Conservation (phyloP, 805 yeast genomes). For the Starmerella davenportii region DNA sequence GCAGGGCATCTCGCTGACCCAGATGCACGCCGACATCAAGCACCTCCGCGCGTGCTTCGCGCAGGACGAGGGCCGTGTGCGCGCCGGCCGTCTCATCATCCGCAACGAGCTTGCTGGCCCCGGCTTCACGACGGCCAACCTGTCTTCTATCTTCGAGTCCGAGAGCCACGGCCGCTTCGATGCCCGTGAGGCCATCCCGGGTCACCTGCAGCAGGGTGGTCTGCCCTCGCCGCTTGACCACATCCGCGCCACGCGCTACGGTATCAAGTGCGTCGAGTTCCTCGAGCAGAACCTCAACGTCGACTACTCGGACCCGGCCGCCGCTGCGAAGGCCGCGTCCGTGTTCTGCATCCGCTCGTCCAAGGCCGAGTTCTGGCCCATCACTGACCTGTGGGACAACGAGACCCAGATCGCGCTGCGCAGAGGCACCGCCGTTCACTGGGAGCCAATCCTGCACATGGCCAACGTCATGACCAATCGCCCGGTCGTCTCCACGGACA, state of each 20-base stretch:
- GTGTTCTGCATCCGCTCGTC: constrained; percentile 73
- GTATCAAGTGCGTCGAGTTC: constrained; percentile 75
- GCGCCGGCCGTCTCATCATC: constrained; percentile 71
- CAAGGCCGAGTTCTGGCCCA: constrained; percentile 53
- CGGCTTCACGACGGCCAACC: constrained; percentile 62
- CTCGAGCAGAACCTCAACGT: constrained; percentile 38
- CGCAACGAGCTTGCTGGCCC: constrained; percentile 70
- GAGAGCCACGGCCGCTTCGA: constrained; percentile 66
- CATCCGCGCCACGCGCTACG: constrained; percentile 72
- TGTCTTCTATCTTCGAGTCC: constrained; percentile 68
- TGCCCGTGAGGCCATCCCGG: constrained; percentile 89
- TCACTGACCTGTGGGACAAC: constrained; percentile 61
- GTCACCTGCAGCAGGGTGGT: constrained; percentile 96
- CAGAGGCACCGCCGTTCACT: constrained; percentile 76
- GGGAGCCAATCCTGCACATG: constrained; percentile 58
- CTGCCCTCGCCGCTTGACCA: constrained; percentile 90
- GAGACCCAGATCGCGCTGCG: constrained; percentile 70
- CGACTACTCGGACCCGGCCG: constrained; percentile 11
- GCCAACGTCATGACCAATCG: constrained; percentile 59
- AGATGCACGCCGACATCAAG: constrained; percentile 58
- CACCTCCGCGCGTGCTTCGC: constrained; percentile 50
- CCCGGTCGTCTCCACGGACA: constrained; percentile 13
- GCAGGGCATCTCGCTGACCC: constrained; percentile 47
- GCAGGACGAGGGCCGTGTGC: constrained; percentile 56
- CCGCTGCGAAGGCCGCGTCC: constrained; percentile 26